phyloP scores from a whole-genome alignment of 2,329 filamentous ascomycete genomes.

The Cryphonectria japonica region DNA sequence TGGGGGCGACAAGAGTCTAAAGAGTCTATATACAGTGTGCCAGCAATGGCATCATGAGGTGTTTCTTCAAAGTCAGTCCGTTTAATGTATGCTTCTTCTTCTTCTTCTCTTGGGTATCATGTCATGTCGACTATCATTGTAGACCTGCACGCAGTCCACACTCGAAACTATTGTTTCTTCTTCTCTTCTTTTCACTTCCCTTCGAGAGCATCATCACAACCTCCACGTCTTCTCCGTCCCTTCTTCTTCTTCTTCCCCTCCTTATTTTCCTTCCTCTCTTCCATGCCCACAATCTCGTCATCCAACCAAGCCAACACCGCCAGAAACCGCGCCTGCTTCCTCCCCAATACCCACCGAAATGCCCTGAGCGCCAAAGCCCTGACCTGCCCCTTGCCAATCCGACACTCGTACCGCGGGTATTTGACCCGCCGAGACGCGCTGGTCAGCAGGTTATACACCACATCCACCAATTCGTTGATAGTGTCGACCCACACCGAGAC shows the following conservation, averaged over 20 bases:
- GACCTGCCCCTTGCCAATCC: conserved; percentile 63
- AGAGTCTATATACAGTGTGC: background rate
- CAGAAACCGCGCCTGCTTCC: conserved; percentile 72
- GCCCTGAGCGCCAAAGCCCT: conserved; percentile 69
- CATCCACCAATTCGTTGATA: conserved; percentile 66
- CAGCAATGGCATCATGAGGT: background rate
- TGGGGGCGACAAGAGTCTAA: too few species aligned
- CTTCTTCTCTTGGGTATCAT: background rate
- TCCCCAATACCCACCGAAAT: conserved; percentile 68
- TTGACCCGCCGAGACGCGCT: conserved; percentile 51
- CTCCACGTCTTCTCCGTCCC: background rate
- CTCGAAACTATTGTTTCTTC: background rate
- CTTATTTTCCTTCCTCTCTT: conserved; percentile 18
- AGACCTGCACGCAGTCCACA: background rate
- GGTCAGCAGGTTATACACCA: conserved; percentile 67
- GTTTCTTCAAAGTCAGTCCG: background rate
- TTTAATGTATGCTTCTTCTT: background rate
- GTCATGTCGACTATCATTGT: background rate
- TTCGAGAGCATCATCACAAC: background rate
- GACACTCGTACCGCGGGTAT: conserved; percentile 59
- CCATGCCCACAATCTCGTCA: conserved; percentile 46
- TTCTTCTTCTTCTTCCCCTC: background rate
- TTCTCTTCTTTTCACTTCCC: background rate
- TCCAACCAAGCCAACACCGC: conserved; percentile 71
- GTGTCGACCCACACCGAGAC: conserved; percentile 60